Evolutionary conservation across 306 rosid genomes (phyloP).

Genomic region (Glycyrrhiza uralensis): DNA sequence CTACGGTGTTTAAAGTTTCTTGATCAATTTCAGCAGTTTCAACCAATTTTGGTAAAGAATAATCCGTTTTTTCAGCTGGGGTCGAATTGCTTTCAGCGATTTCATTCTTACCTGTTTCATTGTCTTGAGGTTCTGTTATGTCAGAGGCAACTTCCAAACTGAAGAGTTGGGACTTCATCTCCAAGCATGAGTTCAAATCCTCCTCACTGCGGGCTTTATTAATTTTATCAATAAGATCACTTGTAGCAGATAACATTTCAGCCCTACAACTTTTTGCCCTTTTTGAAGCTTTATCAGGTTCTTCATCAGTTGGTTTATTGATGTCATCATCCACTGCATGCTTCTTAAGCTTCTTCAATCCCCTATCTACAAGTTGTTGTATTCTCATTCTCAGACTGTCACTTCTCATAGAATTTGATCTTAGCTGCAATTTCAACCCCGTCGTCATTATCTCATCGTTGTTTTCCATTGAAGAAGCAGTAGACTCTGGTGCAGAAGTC

Average conservation of each 20-base stretch:
- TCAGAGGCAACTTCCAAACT: conserved; percentile 26
- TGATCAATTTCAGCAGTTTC: conserved; percentile 45
- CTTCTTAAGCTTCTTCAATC: conserved; percentile 54
- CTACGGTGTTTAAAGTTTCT: conserved; percentile 51
- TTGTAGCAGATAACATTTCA: conserved; percentile 47
- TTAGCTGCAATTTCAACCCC: conserved; percentile 57
- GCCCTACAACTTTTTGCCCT: conserved; percentile 28
- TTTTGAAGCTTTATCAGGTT: conserved; percentile 35
- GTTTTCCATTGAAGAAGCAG: conserved; percentile 35
- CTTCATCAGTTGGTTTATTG: conserved; percentile 43
- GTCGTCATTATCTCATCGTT: conserved; percentile 35
- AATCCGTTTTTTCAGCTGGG: conserved; percentile 35
- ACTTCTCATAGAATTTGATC: conserved; percentile 52
- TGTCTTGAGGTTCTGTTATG: conserved; percentile 32
- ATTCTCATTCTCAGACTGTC: conserved; percentile 54
- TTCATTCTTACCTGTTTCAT: conserved; percentile 30
- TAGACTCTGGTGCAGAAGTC: conserved; percentile 37
- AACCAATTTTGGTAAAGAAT: conserved; percentile 40
- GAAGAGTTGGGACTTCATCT: conserved; percentile 60
- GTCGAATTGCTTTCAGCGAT: conserved; percentile 34
- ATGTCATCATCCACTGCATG: conserved; percentile 30
- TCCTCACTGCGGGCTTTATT: conserved; percentile 81
- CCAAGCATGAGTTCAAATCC: conserved; percentile 69
- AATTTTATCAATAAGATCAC: conserved; percentile 67
- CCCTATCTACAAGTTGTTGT: conserved; percentile 60